Evolutionary conservation across 2,329 filamentous ascomycete species (phyloP).

Genomic region (Cercospora sp.): DNA sequence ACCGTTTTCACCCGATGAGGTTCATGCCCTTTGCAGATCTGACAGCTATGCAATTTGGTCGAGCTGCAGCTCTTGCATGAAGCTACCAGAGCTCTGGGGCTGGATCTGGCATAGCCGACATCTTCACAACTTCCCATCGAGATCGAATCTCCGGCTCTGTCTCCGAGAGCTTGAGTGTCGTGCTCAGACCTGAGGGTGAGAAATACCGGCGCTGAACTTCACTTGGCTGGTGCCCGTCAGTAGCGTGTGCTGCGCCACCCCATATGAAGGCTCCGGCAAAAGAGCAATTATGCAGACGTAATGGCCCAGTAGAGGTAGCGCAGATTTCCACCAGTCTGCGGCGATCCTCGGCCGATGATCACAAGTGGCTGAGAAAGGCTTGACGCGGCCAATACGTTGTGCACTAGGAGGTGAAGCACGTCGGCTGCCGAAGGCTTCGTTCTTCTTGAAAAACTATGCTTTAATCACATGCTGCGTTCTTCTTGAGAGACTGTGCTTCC

Average conservation of each 20-base stretch:
- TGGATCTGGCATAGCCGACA: not conserved
- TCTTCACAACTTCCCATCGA: constrained; percentile 2
- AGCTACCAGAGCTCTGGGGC: constrained; percentile 2
- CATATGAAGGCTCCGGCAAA: not conserved
- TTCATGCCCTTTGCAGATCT: not conserved
- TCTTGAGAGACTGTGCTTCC: no score
- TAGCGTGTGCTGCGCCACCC: not conserved
- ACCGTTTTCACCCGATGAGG: not conserved
- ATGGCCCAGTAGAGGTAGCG: not conserved
- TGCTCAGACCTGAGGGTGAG: not conserved
- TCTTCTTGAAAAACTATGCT: no score
- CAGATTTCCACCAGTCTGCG: not conserved
- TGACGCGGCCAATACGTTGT: not conserved
- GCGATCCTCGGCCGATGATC: not conserved
- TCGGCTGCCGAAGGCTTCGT: not conserved
- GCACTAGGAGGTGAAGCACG: not conserved
- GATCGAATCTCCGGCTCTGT: not conserved
- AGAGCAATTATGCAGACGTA: not conserved
- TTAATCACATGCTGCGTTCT: no score
- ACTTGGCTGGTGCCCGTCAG: not conserved
- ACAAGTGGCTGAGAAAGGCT: not conserved
- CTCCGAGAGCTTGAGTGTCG: not conserved
- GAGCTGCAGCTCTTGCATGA: not conserved
- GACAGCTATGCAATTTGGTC: not conserved
- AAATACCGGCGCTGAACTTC: not conserved